Evolutionary conservation across 2,329 filamentous ascomycete species (phyloP), one percentile per base, ranked within the genome.

Genomic region (Cordyceps tenuipes): DNA sequence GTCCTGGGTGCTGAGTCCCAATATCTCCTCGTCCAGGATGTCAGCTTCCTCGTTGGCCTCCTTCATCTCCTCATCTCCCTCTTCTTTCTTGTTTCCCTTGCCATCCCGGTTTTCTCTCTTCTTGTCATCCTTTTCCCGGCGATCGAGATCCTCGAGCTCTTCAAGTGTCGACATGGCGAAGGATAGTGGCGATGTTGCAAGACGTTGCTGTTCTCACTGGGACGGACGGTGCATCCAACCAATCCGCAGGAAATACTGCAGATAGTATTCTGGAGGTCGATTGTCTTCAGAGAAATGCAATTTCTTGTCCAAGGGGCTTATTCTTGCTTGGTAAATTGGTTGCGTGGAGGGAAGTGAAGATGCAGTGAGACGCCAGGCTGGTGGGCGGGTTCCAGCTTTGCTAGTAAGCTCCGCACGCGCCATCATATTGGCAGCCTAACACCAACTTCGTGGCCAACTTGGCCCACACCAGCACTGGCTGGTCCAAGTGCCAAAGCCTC

Each of bases 1-100:
- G 78, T 99, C 94, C 79, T 91, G 86, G 79, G 94, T 97, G 80
- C 88, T 93, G 68, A 95, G 87, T 73, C 85, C 88, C 63, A 97
- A 84, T 69, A 99, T 93, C 78, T 99, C 94, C 60, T 93, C 87
- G 75, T 97, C 93, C 65, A 99, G 82, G 59, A 92, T 82, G 66
- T 95, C 88, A 19, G 63, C 63, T 23, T 85, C 82, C 34, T 79
- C 76, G 64, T 88, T 86, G 12, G 85, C 87, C 72, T 97, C 92
- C 73, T 93, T 86, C 92, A 97, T 97, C 61, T 96, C 91, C 55
- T 87, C 87, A 77, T 97, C 93, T 53, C 82, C 88, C 69, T 87
- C 85, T 60, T 79, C 76, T 67, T 83, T 80, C 67, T 74, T 72
- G 64, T 71, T 67, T 36, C 70, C 69, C 63, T 73, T 72, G 60